Percentiles rank a stretch among this genome's conserved stretches.
Evolutionary conservation across 768 basidiomycete genomes (phyloP).

Genomic region (Lyophyllum atratum): DNA sequence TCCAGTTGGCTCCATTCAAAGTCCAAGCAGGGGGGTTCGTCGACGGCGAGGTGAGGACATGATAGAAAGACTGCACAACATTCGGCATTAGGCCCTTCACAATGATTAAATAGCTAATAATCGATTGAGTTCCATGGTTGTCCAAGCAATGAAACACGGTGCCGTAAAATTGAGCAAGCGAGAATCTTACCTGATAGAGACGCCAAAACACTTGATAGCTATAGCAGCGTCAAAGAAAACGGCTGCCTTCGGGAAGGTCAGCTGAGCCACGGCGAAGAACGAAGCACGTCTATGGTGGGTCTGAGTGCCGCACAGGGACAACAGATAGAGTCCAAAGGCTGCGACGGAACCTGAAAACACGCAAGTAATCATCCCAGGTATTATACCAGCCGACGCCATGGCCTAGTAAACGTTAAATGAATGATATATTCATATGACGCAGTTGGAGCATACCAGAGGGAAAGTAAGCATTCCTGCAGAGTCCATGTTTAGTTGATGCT

Average conservation of each 20-base stretch:
- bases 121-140: neutral
- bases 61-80: constrained; percentile 82
- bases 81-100: constrained; percentile 93
- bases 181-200: constrained; percentile 76
- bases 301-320: constrained; percentile 79
- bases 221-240: constrained; percentile 93
- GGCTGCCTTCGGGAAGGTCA: constrained; percentile 88
- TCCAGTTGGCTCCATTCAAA: constrained; percentile 80
- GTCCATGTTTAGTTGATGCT: neutral
- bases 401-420: constrained; percentile 49
- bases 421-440: neutral
- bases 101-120: constrained; percentile 79
- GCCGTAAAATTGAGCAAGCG: constrained; percentile 3
- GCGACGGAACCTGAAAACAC: constrained; percentile 75
- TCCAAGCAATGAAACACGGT: neutral
- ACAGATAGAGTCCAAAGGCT: constrained; percentile 86
- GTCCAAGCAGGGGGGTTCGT: constrained; percentile 76
- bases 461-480: constrained; percentile 83
- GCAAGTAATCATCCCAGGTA: constrained; percentile 91
- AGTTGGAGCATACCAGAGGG: constrained; percentile 58
- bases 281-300: constrained; percentile 76
- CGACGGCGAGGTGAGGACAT: constrained; percentile 66
- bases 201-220: constrained; percentile 95
- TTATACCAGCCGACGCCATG: constrained; percentile 85
- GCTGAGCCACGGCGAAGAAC: constrained; percentile 79